Conservation (phyloP, 306 rosid species). For the Cucurbita maxima region DNA sequence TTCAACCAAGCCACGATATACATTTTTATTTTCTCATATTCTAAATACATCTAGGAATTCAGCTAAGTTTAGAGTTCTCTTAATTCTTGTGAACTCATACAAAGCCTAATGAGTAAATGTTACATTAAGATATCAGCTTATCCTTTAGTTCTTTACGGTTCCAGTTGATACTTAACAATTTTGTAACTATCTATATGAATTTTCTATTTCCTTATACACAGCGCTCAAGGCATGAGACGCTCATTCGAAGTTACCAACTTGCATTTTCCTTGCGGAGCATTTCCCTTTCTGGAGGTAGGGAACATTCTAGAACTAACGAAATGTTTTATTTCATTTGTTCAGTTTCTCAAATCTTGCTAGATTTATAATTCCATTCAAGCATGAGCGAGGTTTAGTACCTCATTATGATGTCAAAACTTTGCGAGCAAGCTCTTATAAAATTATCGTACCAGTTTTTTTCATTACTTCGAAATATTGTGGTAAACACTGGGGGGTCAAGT, state of each 20-base stretch:
- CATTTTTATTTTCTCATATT: neutral
- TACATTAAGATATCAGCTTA: neutral
- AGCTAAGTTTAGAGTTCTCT: neutral
- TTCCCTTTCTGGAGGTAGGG: conserved; percentile 54
- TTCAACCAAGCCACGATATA: neutral
- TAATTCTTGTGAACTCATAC: neutral
- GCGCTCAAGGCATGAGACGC: conserved; percentile 45
- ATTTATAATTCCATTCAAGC: neutral
- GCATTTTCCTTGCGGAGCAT: conserved; percentile 64
- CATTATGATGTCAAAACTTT: neutral
- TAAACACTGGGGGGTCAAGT: neutral
- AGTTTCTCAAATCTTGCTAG: neutral
- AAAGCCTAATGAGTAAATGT: neutral
- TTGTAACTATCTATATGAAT: neutral
- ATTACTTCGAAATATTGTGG: neutral
- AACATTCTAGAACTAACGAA: neutral
- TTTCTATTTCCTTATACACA: conserved; percentile 2
- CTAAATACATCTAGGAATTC: neutral
- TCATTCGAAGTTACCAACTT: conserved; percentile 60
- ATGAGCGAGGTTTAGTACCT: neutral
- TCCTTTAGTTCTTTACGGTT: neutral
- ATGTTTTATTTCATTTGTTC: neutral
- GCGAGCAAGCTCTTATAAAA: neutral
- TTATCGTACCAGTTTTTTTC: neutral
- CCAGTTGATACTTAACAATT: neutral